phyloP scores from a whole-genome alignment of 495 filamentous ascomycete genomes.

The Hyaloscypha hepaticicola region DNA sequence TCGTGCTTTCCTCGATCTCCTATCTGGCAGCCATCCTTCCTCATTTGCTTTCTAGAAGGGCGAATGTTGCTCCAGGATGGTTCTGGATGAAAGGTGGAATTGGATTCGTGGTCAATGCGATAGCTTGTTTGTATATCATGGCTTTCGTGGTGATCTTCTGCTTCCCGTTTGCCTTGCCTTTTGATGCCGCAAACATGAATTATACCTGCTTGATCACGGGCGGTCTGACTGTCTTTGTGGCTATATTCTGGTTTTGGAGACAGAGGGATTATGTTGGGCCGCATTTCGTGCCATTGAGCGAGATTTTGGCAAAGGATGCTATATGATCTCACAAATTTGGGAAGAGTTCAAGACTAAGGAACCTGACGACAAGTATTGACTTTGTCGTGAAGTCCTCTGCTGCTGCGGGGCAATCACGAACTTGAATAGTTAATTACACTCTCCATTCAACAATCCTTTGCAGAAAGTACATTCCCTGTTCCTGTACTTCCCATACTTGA shows the following conservation, averaged over 20 bases:
- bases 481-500: no score
- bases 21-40: conserved; percentile 69
- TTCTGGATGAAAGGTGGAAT: conserved; percentile 57
- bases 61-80: conserved; percentile 54
- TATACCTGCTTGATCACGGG: conserved; percentile 36
- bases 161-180: conserved; percentile 56
- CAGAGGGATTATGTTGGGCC: conserved; percentile 22
- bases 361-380: no score
- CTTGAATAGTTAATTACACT: no score
- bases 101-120: conserved; percentile 54
- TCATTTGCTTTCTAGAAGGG: conserved; percentile 56
- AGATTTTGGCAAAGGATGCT: conserved; percentile 17
- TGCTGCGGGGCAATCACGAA: no score
- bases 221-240: conserved; percentile 19
- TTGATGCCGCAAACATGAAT: conserved; percentile 52
- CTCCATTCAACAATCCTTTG: no score
- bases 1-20: conserved; percentile 60
- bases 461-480: no score
- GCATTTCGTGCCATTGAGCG: conserved; percentile 14
- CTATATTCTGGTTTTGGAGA: conserved; percentile 21
- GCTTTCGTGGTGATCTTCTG: conserved; percentile 65
- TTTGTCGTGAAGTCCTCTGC: no score
- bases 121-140: conserved; percentile 58
- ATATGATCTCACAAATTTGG: no score
- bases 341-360: no score